phyloP scores from a whole-genome alignment of 306 rosid genomes.

The Rosa rugosa region DNA sequence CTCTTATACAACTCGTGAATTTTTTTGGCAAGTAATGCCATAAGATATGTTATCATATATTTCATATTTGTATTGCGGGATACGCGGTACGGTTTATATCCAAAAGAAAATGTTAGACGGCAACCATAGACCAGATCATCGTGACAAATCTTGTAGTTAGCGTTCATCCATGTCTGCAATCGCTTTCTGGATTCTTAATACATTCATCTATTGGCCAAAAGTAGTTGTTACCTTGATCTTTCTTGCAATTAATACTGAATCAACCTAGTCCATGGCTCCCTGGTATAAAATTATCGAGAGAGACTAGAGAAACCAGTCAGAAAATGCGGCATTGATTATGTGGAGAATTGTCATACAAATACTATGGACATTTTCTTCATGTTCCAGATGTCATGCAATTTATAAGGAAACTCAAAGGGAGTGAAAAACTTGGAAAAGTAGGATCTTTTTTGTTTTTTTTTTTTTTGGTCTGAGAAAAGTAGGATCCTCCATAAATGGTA shows the following conservation, averaged over 20 bases:
- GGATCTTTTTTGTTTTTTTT: background rate
- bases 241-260: background rate
- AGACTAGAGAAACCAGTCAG: background rate
- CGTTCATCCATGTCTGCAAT: background rate
- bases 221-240: background rate
- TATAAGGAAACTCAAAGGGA: background rate
- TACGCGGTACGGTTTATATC: background rate
- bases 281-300: background rate
- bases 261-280: background rate
- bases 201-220: background rate
- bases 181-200: background rate
- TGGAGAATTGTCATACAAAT: background rate
- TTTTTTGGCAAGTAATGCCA: background rate
- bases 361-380: background rate
- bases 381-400: background rate
- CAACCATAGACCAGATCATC: background rate
- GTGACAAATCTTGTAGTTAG: background rate
- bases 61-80: no score
- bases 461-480: background rate
- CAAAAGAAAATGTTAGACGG: background rate
- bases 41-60: background rate
- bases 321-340: background rate
- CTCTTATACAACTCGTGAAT: no score
- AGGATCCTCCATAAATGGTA: slow-evolving; percentile 12
- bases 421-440: background rate